These are phyloP conservation scores for Chimonanthus praecox DNA, from an alignment of 164 flowering plant species.

Conservation along the genomic window DNA sequence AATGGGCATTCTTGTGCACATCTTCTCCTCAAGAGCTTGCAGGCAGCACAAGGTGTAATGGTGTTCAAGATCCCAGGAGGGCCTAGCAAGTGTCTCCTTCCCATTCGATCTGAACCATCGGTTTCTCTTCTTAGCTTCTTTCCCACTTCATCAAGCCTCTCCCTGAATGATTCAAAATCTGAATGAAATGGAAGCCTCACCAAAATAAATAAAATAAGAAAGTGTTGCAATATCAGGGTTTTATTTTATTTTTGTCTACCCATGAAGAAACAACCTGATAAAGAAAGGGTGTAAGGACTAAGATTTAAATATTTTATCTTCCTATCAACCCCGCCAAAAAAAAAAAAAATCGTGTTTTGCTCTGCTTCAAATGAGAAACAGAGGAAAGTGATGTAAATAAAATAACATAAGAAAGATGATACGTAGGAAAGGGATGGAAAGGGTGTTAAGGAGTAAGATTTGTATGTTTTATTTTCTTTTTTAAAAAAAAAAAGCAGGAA, in stretches of 20 bases:
- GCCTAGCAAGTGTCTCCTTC: constrained; percentile 64
- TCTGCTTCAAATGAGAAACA: no score
- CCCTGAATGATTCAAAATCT: constrained; percentile 27
- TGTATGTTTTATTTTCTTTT: background rate
- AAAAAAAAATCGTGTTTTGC: no score
- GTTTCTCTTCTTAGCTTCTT: constrained; percentile 76
- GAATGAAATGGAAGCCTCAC: background rate
- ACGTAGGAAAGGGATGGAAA: background rate
- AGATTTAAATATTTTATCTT: background rate
- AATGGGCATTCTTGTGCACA: constrained; percentile 96
- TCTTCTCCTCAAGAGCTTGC: constrained; percentile 77
- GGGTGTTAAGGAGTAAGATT: background rate
- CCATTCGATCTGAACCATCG: constrained; percentile 49
- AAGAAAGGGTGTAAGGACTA: constrained; percentile 1
- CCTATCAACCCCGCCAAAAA: no score
- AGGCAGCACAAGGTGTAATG: constrained; percentile 93
- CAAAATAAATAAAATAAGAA: background rate
- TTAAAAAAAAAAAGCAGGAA: constrained; percentile 1
- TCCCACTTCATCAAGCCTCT: constrained; percentile 68
- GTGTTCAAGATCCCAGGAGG: constrained; percentile 67
- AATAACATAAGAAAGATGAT: no score
- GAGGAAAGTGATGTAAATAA: no score
- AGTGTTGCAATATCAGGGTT: background rate
- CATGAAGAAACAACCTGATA: background rate
- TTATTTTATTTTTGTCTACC: background rate